These are phyloP conservation scores for Vigna nakashimae DNA, from an alignment of 306 rosid species.

Conservation along the genomic window DNA sequence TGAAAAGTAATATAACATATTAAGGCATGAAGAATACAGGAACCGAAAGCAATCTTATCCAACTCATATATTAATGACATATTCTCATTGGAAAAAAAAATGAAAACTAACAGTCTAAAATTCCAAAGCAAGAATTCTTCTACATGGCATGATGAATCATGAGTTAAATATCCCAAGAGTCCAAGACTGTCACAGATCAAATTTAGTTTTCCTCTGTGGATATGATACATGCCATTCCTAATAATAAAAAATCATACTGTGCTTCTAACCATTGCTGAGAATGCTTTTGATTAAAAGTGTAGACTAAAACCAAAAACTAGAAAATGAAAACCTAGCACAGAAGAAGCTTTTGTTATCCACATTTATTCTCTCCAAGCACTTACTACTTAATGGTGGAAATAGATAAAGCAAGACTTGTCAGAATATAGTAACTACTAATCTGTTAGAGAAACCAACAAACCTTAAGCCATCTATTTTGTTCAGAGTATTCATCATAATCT, in stretches of 20 bases:
- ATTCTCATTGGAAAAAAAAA: neutral
- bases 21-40: slow-evolving; percentile 19
- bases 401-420: slow-evolving; percentile 3
- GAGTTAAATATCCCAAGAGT: neutral
- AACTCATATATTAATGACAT: neutral
- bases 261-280: neutral
- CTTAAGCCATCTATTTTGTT: slow-evolving; percentile 91
- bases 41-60: slow-evolving; percentile 1
- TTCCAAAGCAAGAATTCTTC: slow-evolving; percentile 13
- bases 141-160: neutral
- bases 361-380: neutral
- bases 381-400: neutral
- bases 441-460: slow-evolving; percentile 54
- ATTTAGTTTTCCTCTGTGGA: neutral
- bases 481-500: slow-evolving; percentile 76
- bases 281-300: neutral
- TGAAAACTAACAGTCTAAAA: neutral
- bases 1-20: neutral
- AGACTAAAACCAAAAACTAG: neutral
- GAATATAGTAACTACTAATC: slow-evolving; percentile 14
- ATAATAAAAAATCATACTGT: neutral
- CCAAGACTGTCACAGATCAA: slow-evolving; percentile 7
- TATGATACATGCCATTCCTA: neutral
- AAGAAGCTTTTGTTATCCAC: slow-evolving; percentile 19
- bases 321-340: neutral